Percentiles rank a stretch among this genome's conserved stretches.
Evolutionary conservation across 1,139 yeast genomes (phyloP).

Genomic region (Taiozyma sp.): DNA sequence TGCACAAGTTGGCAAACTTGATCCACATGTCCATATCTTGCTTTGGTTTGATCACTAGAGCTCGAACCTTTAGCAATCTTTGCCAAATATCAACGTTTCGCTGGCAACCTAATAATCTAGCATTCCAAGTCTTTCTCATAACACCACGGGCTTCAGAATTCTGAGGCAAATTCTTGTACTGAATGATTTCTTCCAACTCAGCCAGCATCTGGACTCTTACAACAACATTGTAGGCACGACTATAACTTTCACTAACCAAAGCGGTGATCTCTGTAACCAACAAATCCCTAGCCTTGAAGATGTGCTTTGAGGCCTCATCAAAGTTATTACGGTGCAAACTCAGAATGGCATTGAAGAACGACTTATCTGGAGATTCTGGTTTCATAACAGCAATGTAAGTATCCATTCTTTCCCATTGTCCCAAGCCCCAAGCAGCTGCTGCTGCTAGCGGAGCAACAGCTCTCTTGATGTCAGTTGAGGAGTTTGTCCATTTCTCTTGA

Average conservation of each 20-base stretch:
- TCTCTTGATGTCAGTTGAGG: conserved; percentile 69
- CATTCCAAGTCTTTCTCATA: conserved; percentile 92
- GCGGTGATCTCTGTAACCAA: conserved; percentile 94
- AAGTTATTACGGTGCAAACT: conserved; percentile 84
- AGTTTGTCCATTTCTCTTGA: conserved; percentile 74
- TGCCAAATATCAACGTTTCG: conserved; percentile 98
- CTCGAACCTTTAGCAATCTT: conserved; percentile 87
- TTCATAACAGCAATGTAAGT: conserved; percentile 88
- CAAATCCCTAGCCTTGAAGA: conserved; percentile 79
- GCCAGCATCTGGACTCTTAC: conserved; percentile 97
- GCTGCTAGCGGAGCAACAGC: conserved; percentile 98
- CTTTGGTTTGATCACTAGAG: conserved; percentile 89
- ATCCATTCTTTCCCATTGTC: conserved; percentile 97
- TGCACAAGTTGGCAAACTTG: conserved; percentile 91
- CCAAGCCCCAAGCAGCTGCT: conserved; percentile 99
- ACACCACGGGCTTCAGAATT: conserved; percentile 73
- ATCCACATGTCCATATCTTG: conserved; percentile 99
- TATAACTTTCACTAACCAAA: conserved; percentile 90
- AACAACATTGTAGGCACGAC: conserved; percentile 94
- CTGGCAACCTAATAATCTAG: conserved; percentile 88
- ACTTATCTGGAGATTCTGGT: conserved; percentile 87
- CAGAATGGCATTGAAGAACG: conserved; percentile 89
- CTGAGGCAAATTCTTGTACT: conserved; percentile 79
- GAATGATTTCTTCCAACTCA: conserved; percentile 91
- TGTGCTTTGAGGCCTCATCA: conserved; percentile 75